Evolutionary conservation across 2,329 filamentous ascomycete species (phyloP).

Genomic region (Penicillium sp.): DNA sequence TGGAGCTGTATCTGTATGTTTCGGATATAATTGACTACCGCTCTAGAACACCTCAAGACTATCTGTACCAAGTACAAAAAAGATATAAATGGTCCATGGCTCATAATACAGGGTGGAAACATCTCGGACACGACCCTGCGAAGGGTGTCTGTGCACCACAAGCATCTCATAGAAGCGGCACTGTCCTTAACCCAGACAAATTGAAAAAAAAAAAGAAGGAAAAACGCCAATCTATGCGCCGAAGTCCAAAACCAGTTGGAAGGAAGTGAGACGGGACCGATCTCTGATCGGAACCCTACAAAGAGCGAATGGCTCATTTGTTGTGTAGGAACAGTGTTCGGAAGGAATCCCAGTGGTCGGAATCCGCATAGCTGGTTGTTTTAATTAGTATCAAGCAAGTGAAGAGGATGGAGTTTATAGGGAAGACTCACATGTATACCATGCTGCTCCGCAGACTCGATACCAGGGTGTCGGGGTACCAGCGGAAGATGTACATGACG

Average conservation of each 20-base stretch:
- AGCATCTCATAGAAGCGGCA: conserved; percentile 1
- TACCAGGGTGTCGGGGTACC: conserved; percentile 88
- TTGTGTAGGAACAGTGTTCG: conserved; percentile 86
- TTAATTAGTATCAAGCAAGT: conserved; percentile 3
- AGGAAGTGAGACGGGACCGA: conserved; percentile 5
- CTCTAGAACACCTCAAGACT: not conserved
- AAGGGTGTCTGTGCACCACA: not conserved
- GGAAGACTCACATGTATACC: conserved; percentile 80
- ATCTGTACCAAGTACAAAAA: not conserved
- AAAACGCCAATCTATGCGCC: conserved; percentile 22
- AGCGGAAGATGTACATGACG: conserved; percentile 94
- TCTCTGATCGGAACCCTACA: not conserved
- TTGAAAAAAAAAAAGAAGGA: not conserved
- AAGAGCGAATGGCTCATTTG: conserved; percentile 42
- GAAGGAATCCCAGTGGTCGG: conserved; percentile 83
- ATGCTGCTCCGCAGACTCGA: conserved; percentile 90
- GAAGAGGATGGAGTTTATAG: not conserved
- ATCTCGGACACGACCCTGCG: not conserved
- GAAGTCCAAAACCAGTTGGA: conserved; percentile 19
- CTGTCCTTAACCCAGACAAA: not conserved
- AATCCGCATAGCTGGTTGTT: conserved; percentile 64
- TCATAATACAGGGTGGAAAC: conserved; percentile 15
- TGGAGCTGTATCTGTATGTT: not conserved
- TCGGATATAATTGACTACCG: not conserved
- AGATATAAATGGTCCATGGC: conserved; percentile 1